phyloP scores from a whole-genome alignment of 306 rosid species.

The Prunus davidiana region DNA sequence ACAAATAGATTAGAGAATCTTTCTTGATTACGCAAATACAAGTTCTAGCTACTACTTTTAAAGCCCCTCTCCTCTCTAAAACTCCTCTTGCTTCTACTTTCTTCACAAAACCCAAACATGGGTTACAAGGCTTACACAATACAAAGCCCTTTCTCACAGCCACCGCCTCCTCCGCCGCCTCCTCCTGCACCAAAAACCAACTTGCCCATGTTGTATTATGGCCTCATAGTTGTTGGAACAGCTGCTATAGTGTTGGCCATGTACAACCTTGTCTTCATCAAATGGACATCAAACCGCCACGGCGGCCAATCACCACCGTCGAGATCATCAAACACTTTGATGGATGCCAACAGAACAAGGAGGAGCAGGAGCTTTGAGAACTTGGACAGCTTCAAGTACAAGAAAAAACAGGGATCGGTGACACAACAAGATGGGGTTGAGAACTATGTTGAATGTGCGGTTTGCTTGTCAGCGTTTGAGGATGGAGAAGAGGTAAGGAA shows the following conservation, averaged over 20 bases:
- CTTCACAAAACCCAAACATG: not conserved
- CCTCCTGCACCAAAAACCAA: constrained; percentile 22
- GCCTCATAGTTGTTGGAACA: constrained; percentile 60
- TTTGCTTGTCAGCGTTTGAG: constrained; percentile 77
- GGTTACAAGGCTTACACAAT: not conserved
- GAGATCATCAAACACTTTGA: not conserved
- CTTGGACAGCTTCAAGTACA: constrained; percentile 69
- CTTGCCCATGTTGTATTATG: constrained; percentile 63
- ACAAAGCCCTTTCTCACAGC: constrained; percentile 6
- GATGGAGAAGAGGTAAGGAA: constrained; percentile 85
- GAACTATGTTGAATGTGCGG: constrained; percentile 50
- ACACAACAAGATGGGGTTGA: constrained; percentile 1
- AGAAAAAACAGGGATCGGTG: constrained; percentile 38
- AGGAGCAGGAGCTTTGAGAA: constrained; percentile 28
- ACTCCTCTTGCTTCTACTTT: not conserved
- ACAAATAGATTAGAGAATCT: not conserved
- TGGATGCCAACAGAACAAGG: not conserved
- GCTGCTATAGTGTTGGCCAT: constrained; percentile 50
- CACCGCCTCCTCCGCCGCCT: constrained; percentile 31
- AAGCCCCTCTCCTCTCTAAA: not conserved
- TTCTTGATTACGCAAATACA: not conserved
- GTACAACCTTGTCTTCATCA: constrained; percentile 68
- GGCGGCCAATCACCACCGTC: constrained; percentile 1
- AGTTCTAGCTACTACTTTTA: not conserved
- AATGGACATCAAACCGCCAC: constrained; percentile 33